Conservation (phyloP, 1,284 basidiomycete genomes). For the Trichosporon asahii region DNA sequence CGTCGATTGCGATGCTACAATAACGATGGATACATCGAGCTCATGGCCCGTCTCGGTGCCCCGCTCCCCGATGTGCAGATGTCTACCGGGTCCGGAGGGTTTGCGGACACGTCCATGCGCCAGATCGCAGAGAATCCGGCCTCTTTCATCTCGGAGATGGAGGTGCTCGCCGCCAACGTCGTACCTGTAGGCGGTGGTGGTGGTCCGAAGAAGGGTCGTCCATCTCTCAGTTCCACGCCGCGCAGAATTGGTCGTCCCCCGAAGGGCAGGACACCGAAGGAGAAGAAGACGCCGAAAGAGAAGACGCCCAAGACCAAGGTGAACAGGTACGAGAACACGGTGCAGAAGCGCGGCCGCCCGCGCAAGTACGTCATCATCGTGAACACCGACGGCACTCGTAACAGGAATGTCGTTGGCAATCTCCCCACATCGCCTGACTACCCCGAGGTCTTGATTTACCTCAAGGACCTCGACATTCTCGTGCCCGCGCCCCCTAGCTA, state of each 20-base stretch:
- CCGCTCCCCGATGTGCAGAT: slow-evolving; percentile 21
- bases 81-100: slow-evolving; percentile 27
- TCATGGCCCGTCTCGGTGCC: slow-evolving; percentile 29
- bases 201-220: not conserved
- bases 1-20: slow-evolving; percentile 37
- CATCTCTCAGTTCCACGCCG: not conserved
- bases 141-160: slow-evolving; percentile 12
- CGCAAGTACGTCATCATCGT: slow-evolving; percentile 45
- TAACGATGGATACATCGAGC: slow-evolving; percentile 27
- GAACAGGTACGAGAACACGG: slow-evolving; percentile 29
- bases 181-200: slow-evolving; percentile 12
- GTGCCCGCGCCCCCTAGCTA: slow-evolving; percentile 34
- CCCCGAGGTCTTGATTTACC: slow-evolving; percentile 35
- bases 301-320: slow-evolving; percentile 10
- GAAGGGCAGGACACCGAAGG: not conserved
- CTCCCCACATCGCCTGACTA: slow-evolving; percentile 29
- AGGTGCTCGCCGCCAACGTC: not conserved
- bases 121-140: slow-evolving; percentile 10
- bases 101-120: slow-evolving; percentile 26
- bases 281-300: not conserved
- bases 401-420: slow-evolving; percentile 33
- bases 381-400: slow-evolving; percentile 35
- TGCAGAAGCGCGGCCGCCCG: slow-evolving; percentile 42
- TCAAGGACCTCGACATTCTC: slow-evolving; percentile 27
- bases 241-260: not conserved